Conservation (phyloP, 2,329 filamentous ascomycete species). For the Calonectria henricotiae region DNA sequence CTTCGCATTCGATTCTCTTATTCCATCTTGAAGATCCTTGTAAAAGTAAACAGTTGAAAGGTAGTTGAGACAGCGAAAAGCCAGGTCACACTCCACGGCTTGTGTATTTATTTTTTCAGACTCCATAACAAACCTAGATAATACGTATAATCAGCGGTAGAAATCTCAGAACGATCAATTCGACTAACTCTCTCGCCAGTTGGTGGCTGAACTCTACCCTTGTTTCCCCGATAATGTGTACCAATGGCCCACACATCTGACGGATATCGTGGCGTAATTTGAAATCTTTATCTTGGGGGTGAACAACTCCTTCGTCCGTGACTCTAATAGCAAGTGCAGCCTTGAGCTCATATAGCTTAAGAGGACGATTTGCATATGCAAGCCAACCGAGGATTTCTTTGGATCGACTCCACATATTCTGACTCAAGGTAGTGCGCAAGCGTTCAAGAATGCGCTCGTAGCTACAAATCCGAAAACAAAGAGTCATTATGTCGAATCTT, state of each 20-base stretch:
- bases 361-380: constrained; percentile 58
- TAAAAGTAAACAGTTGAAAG: constrained; percentile 56
- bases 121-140: constrained; percentile 47
- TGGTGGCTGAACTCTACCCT: constrained; percentile 60
- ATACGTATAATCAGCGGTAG: neutral
- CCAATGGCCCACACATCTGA: constrained; percentile 58
- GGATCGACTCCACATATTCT: constrained; percentile 37
- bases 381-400: constrained; percentile 60
- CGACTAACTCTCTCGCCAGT: constrained; percentile 57
- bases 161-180: too few relatives aligned
- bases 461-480: constrained; percentile 37
- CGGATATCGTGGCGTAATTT: constrained; percentile 51
- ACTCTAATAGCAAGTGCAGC: constrained; percentile 54
- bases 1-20: constrained; percentile 38
- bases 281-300: constrained; percentile 39
- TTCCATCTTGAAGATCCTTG: constrained; percentile 29
- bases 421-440: neutral
- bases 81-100: constrained; percentile 32
- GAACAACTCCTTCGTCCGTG: constrained; percentile 27
- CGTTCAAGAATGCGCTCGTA: constrained; percentile 52
- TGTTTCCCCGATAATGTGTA: constrained; percentile 54
- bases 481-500: neutral
- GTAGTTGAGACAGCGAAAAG: constrained; percentile 55
- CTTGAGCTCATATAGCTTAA: constrained; percentile 63
- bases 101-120: constrained; percentile 48